Conservation (phyloP, 2,329 filamentous ascomycete genomes). For the Fusarium marasasianum region DNA sequence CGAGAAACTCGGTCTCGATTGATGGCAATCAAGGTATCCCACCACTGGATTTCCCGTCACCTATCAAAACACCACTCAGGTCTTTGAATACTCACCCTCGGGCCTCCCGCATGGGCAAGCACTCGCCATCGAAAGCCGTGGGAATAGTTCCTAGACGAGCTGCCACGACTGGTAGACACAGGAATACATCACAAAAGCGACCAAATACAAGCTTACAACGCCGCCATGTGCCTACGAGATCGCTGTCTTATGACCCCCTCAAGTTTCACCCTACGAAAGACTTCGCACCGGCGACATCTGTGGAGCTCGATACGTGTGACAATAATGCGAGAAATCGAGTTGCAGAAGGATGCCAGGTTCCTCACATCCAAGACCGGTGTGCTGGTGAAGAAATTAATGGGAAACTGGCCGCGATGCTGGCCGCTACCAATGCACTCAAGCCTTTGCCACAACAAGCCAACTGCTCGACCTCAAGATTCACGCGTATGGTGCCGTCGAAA, state of each 20-base stretch:
- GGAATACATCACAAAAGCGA: slow-evolving; percentile 17
- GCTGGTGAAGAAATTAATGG: slow-evolving; percentile 42
- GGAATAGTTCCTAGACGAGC: slow-evolving; percentile 19
- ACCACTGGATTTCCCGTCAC: slow-evolving; percentile 12
- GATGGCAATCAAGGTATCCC: slow-evolving; percentile 5
- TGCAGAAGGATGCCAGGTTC: background rate
- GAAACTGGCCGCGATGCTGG: slow-evolving; percentile 51
- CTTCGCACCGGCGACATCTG: slow-evolving; percentile 10
- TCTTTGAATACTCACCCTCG: background rate
- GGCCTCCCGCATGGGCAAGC: slow-evolving; percentile 17
- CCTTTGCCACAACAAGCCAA: slow-evolving; percentile 29
- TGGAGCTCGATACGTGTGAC: slow-evolving; percentile 18
- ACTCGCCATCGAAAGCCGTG: slow-evolving; percentile 7
- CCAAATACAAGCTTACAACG: slow-evolving; percentile 24
- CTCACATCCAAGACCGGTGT: background rate
- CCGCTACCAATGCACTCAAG: slow-evolving; percentile 49
- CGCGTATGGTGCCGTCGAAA: slow-evolving; percentile 44
- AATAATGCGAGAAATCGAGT: slow-evolving; percentile 17
- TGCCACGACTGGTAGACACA: slow-evolving; percentile 17
- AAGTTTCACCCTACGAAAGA: slow-evolving; percentile 29
- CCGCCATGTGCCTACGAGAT: slow-evolving; percentile 19
- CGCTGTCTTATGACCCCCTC: slow-evolving; percentile 29
- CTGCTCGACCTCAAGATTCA: slow-evolving; percentile 37
- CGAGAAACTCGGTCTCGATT: background rate
- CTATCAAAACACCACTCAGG: background rate